These are phyloP conservation scores for Neurospora sp. DNA, from an alignment of 495 filamentous ascomycete species.

Conservation along the genomic window DNA sequence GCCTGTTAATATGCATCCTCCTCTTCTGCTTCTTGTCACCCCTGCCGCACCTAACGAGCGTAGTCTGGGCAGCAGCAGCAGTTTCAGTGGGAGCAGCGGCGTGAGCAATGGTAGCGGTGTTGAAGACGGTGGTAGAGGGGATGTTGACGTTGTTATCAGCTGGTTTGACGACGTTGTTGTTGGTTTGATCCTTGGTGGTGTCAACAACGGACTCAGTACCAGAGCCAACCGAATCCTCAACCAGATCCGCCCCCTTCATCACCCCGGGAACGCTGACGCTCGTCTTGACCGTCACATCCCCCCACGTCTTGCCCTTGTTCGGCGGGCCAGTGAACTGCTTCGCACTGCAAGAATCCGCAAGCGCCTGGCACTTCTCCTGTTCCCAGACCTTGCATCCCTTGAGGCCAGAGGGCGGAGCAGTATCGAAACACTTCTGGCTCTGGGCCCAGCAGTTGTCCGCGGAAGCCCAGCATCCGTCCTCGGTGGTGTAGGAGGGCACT, in stretches of 20 bases:
- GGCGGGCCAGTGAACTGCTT: slow-evolving; percentile 49
- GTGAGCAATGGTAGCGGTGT: too few species aligned
- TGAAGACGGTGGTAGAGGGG: neutral
- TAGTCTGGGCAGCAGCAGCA: neutral
- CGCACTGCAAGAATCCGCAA: slow-evolving; percentile 38
- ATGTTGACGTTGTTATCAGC: neutral
- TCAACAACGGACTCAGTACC: neutral
- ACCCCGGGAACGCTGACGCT: slow-evolving; percentile 4
- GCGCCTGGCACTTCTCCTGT: slow-evolving; percentile 41
- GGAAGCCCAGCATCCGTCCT: slow-evolving; percentile 49
- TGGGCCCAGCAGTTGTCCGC: slow-evolving; percentile 49
- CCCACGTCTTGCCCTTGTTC: slow-evolving; percentile 39
- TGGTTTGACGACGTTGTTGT: neutral
- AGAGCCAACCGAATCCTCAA: neutral
- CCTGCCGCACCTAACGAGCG: neutral
- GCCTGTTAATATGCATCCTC: neutral
- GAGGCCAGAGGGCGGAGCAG: slow-evolving; percentile 46
- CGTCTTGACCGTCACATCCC: neutral
- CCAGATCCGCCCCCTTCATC: slow-evolving; percentile 1
- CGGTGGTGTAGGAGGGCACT: slow-evolving; percentile 40
- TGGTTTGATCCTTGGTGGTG: neutral
- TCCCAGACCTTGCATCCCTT: slow-evolving; percentile 50
- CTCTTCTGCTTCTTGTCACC: neutral
- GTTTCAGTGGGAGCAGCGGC: neutral
- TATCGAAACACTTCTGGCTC: slow-evolving; percentile 42